Conservation (phyloP, 257 asterid species). For the Parsonsia alboflavescens region DNA sequence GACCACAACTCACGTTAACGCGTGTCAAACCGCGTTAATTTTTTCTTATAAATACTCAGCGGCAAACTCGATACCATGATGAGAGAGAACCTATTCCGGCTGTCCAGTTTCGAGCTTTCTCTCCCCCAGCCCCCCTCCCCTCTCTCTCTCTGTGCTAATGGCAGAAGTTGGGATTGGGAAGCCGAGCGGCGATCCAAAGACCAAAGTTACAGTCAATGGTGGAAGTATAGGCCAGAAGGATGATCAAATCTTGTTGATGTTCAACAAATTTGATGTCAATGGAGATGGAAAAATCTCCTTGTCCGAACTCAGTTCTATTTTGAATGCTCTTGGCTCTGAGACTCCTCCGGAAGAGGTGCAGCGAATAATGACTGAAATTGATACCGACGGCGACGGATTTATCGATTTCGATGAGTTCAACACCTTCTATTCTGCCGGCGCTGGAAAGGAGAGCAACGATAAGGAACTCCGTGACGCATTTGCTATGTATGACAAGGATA, state of each 20-base stretch:
- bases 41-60: slow-evolving; percentile 25
- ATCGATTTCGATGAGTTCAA: slow-evolving; percentile 74
- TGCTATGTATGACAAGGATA: slow-evolving; percentile 66
- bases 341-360: slow-evolving; percentile 50
- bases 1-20: slow-evolving; percentile 15
- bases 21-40: slow-evolving; percentile 39
- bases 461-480: slow-evolving; percentile 79
- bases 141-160: neutral
- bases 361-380: slow-evolving; percentile 68
- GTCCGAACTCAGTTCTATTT: slow-evolving; percentile 32
- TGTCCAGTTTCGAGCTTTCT: slow-evolving; percentile 13
- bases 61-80: neutral
- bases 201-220: neutral
- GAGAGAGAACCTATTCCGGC: neutral
- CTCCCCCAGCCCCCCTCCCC: slow-evolving; percentile 17
- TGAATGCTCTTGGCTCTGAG: slow-evolving; percentile 47
- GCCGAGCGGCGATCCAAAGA: slow-evolving; percentile 7
- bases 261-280: slow-evolving; percentile 48
- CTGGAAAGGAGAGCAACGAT: slow-evolving; percentile 27
- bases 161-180: slow-evolving; percentile 16
- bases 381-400: slow-evolving; percentile 83
- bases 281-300: slow-evolving; percentile 56
- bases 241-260: slow-evolving; percentile 30
- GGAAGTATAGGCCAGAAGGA: slow-evolving; percentile 4
- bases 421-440: slow-evolving; percentile 43